phyloP scores from a whole-genome alignment of 192 early-diverging fungal species.

The Umbelopsis vinacea region DNA sequence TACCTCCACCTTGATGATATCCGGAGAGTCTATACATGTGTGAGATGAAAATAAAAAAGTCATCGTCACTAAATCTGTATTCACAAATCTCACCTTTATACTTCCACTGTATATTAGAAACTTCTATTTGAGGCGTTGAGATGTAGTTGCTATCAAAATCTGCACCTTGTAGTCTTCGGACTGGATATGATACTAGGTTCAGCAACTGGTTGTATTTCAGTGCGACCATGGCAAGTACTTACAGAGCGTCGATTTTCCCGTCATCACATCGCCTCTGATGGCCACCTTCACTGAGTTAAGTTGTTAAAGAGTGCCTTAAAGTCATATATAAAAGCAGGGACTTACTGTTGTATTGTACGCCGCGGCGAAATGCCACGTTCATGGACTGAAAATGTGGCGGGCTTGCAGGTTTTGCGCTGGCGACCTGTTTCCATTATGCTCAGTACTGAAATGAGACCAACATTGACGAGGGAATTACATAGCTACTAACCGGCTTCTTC shows the following conservation, averaged over 20 bases:
- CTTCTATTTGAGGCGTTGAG: slow-evolving; percentile 64
- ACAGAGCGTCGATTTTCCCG: slow-evolving; percentile 62
- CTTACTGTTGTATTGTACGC: slow-evolving; percentile 55
- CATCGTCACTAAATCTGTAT: background rate
- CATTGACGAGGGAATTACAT: background rate
- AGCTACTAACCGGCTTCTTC: slow-evolving; percentile 16
- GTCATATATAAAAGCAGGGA: background rate
- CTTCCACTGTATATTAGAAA: slow-evolving; percentile 64
- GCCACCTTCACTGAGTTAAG: slow-evolving; percentile 57
- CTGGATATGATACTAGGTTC: slow-evolving; percentile 23
- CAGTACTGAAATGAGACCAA: background rate
- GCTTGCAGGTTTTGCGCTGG: background rate
- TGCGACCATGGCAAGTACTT: slow-evolving; percentile 29
- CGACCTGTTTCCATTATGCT: slow-evolving; percentile 1
- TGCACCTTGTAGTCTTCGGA: slow-evolving; percentile 55
- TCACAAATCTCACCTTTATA: slow-evolving; percentile 46
- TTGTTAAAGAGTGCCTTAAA: background rate
- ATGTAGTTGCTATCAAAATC: slow-evolving; percentile 47
- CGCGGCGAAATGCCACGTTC: slow-evolving; percentile 41
- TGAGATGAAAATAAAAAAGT: background rate
- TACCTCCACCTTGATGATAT: slow-evolving; percentile 65
- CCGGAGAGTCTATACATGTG: slow-evolving; percentile 46
- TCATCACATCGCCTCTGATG: slow-evolving; percentile 61
- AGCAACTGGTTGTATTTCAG: background rate
- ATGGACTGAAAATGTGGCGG: slow-evolving; percentile 36